These are phyloP conservation scores for Lodderomyces pseudojiufengensis DNA, from an alignment of 1,139 yeast species.

Conservation along the genomic window DNA sequence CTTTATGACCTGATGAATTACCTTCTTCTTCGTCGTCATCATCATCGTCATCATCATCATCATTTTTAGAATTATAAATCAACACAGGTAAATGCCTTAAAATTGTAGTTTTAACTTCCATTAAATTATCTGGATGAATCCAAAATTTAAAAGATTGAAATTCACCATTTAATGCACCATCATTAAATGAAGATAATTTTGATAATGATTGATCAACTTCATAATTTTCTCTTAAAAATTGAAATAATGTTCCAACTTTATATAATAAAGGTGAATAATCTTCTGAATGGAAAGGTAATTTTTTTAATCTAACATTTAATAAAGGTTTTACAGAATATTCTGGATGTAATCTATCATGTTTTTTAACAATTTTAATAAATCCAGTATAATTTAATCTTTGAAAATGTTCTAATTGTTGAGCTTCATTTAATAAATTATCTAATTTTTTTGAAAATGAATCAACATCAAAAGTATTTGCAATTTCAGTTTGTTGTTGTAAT, in stretches of 20 bases:
- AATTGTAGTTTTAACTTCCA: conserved; percentile 94
- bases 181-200: conserved; percentile 46
- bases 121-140: conserved; percentile 92
- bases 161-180: conserved; percentile 48
- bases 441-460: conserved; percentile 56
- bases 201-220: conserved; percentile 39
- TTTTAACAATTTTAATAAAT: conserved; percentile 88
- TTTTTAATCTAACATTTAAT: conserved; percentile 80
- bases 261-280: conserved; percentile 89
- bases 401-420: conserved; percentile 86
- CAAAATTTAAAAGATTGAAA: conserved; percentile 86
- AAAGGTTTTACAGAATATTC: conserved; percentile 84
- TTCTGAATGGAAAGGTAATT: conserved; percentile 89
- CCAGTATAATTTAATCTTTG: conserved; percentile 93
- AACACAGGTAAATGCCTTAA: conserved; percentile 90
- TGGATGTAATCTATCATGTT: conserved; percentile 88
- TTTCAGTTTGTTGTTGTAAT: conserved; percentile 50
- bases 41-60: conserved; percentile 37
- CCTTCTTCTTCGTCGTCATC: conserved; percentile 28
- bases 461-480: conserved; percentile 45
- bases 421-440: conserved; percentile 68
- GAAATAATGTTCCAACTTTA: conserved; percentile 77
- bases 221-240: conserved; percentile 70
- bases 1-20: conserved; percentile 17
- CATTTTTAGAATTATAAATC: conserved; percentile 56